These are phyloP conservation scores for Saccharomycopsis guyanensis DNA, from an alignment of 805 yeast species.

Conservation along the genomic window DNA sequence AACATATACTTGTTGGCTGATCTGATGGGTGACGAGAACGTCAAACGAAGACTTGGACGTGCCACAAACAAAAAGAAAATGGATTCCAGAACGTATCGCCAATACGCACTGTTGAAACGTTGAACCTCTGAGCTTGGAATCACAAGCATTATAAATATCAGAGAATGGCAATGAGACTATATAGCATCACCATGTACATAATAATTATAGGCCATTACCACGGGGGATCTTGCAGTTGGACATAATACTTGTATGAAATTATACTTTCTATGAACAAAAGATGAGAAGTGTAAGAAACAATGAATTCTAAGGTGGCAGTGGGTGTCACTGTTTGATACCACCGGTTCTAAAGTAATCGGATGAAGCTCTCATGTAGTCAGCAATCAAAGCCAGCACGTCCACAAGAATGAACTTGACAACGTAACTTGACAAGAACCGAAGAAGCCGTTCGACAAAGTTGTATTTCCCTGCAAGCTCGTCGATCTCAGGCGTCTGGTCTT, in stretches of 20 bases:
- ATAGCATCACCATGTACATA: no score
- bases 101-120: neutral
- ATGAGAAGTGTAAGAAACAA: no score
- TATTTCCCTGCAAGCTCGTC: neutral
- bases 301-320: no score
- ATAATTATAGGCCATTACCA: no score
- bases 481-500: neutral
- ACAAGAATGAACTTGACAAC: conserved; percentile 15
- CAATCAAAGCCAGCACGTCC: conserved; percentile 6
- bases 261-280: no score
- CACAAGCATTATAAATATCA: no score
- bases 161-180: no score
- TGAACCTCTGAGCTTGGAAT: neutral
- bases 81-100: neutral
- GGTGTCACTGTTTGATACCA: no score
- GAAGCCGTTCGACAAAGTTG: neutral
- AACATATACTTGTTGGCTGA: conserved; percentile 16
- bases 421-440: conserved; percentile 10
- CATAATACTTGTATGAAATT: no score
- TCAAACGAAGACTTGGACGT: conserved; percentile 1
- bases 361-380: conserved; percentile 11
- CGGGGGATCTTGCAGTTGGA: no score
- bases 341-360: conserved; percentile 2
- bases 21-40: conserved; percentile 17
- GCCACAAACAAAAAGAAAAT: conserved; percentile 7